Percentiles rank a stretch among this genome's conserved stretches.
Conservation (phyloP, 73 alveolate species). For the Strombidium stylifer region DNA sequence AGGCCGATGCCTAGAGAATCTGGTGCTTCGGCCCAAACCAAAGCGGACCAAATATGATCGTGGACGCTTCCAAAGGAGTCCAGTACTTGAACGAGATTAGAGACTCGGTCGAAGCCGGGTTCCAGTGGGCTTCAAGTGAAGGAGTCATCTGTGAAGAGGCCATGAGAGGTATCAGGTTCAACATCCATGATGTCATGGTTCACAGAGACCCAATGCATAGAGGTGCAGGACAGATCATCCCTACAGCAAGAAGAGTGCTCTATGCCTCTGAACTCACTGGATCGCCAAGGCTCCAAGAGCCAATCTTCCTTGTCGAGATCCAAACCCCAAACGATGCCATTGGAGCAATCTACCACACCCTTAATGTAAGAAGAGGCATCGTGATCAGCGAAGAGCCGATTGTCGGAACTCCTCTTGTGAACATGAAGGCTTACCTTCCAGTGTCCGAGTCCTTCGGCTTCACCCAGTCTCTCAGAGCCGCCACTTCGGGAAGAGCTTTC, state of each 20-base stretch:
- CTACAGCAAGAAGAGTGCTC: conserved; percentile 98
- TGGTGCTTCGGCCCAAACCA: conserved; percentile 99
- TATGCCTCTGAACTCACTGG: conserved; percentile 98
- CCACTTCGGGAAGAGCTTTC: conserved; percentile 99
- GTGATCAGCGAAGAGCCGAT: conserved; percentile 95
- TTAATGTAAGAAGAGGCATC: conserved; percentile 96
- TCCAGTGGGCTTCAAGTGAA: conserved; percentile 98
- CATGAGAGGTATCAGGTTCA: conserved; percentile 98
- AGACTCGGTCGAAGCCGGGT: conserved; percentile 96
- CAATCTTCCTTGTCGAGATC: conserved; percentile 97
- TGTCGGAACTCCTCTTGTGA: conserved; percentile 94
- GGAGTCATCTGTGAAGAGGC: conserved; percentile 97
- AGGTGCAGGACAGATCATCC: conserved; percentile 99
- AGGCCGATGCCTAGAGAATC: conserved; percentile 90
- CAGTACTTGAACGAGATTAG: conserved; percentile 96
- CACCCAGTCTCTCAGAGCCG: conserved; percentile 95
- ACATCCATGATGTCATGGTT: conserved; percentile 85
- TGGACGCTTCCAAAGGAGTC: conserved; percentile 91
- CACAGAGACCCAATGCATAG: conserved; percentile 98
- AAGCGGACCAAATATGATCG: conserved; percentile 95
- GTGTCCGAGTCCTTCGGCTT: conserved; percentile 99
- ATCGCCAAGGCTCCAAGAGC: conserved; percentile 97
- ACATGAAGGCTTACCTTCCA: conserved; percentile 97
- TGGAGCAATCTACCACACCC: conserved; percentile 96
- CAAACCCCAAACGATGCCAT: conserved; percentile 94